Conservation (phyloP, 148 eudicot genomes). For the Nyssa sinensis region DNA sequence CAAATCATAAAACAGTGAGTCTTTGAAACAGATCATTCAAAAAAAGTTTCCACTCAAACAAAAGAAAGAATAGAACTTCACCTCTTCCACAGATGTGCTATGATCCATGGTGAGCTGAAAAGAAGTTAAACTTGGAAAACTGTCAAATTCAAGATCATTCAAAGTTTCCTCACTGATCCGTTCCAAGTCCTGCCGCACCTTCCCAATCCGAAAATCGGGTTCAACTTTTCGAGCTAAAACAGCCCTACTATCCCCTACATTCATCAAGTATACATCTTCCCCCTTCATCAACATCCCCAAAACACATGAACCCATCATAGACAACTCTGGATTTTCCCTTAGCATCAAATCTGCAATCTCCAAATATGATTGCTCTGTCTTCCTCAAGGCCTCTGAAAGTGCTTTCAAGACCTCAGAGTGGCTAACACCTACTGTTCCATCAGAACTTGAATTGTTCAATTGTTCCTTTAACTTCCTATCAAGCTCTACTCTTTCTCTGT, state of each 20-base stretch:
- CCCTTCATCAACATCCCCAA: conserved; percentile 70
- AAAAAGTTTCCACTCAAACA: neutral
- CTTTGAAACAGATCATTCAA: neutral
- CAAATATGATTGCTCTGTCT: conserved; percentile 53
- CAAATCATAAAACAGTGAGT: neutral
- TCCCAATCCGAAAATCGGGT: conserved; percentile 23
- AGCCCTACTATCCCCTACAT: conserved; percentile 72
- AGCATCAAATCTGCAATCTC: conserved; percentile 62
- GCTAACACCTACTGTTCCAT: conserved; percentile 3
- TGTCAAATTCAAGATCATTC: conserved; percentile 26
- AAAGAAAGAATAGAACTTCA: conserved; percentile 9
- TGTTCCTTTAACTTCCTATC: conserved; percentile 21
- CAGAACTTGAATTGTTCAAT: conserved; percentile 7
- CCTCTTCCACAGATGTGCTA: conserved; percentile 56
- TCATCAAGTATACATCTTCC: conserved; percentile 65
- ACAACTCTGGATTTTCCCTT: conserved; percentile 64
- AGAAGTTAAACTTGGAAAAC: conserved; percentile 28
- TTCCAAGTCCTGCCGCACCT: conserved; percentile 17
- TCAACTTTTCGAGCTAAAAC: conserved; percentile 45
- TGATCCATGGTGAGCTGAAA: conserved; percentile 61
- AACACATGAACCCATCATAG: conserved; percentile 74
- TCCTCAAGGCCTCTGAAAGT: conserved; percentile 56
- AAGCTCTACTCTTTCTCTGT: conserved; percentile 22
- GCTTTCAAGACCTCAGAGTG: conserved; percentile 53
- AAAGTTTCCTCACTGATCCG: conserved; percentile 17